phyloP scores from a whole-genome alignment of 2,329 filamentous ascomycete genomes.

The Ascochyta rabiei region DNA sequence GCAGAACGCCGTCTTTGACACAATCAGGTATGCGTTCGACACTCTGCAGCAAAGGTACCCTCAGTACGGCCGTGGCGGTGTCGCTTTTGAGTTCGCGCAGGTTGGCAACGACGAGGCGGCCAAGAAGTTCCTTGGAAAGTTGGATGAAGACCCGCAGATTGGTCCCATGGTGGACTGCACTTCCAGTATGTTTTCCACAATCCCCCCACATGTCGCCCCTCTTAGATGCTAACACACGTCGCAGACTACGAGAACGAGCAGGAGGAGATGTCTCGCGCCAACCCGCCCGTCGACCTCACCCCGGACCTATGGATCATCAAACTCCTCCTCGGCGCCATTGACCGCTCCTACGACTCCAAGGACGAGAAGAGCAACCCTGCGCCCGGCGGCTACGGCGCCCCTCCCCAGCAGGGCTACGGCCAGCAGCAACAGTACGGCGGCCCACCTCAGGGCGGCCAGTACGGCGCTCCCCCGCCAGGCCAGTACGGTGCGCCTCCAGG shows the following conservation, averaged over 20 bases:
- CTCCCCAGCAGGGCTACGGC: slow-evolving; percentile 30
- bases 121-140: slow-evolving; percentile 65
- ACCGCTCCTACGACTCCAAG: slow-evolving; percentile 68
- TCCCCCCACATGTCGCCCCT: background rate
- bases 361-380: slow-evolving; percentile 62
- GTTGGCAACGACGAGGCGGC: slow-evolving; percentile 71
- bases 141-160: slow-evolving; percentile 68
- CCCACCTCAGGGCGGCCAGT: slow-evolving; percentile 23
- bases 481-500: slow-evolving; percentile 30
- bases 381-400: slow-evolving; percentile 37
- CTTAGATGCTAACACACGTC: slow-evolving; percentile 5
- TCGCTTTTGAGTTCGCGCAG: slow-evolving; percentile 72
- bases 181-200: slow-evolving; percentile 59
- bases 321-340: slow-evolving; percentile 70
- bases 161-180: slow-evolving; percentile 70
- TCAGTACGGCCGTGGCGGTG: slow-evolving; percentile 62
- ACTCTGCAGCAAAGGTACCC: slow-evolving; percentile 54
- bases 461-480: slow-evolving; percentile 27
- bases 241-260: slow-evolving; percentile 72
- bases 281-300: slow-evolving; percentile 67
- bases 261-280: slow-evolving; percentile 67
- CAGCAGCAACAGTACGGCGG: slow-evolving; percentile 29
- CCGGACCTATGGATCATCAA: slow-evolving; percentile 72
- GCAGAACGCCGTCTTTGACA: slow-evolving; percentile 61
- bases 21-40: slow-evolving; percentile 61